Base-by-base conservation (phyloP, 805 yeast species). In the Wickerhamiella siamensis region DNA sequence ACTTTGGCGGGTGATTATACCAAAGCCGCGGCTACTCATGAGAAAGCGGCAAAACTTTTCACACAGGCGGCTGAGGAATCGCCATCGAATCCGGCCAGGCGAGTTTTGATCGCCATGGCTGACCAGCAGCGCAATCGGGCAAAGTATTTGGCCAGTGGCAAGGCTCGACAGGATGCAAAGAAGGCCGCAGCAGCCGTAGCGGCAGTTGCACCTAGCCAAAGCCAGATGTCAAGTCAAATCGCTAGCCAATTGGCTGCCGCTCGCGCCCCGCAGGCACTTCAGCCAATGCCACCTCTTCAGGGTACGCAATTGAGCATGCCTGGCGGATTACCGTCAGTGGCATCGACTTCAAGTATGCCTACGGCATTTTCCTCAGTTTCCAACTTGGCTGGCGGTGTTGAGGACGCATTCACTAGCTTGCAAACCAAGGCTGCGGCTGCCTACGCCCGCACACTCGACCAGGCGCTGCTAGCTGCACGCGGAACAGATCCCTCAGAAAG, bases 1-100 rank as follows among this genome's bases (percentile, higher is more conserved):
- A 63, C 67, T 1, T 45, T 64, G 24, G 61, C 63, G 36, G 68
- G 67, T 6, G 70, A 72, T 34, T 62, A 62, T 29, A 49, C 53
- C 5, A 60, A 60, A 19, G 73, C 78, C 0, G 58, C 67, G 4
- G 44, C 50, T 3, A 49, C 57, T 8, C 73, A 70, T 48, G 45
- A 47, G 6, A 54, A 60, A 16, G 68, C 74, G 0, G 53, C 67
- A 4, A 51, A 49, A 1, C 43, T 54, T 40, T 60, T 70, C 39
- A 50, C 51, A 5, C 48, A 56, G 26, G 61, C 59, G 2, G 44
- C 51, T 0, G 40, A 26, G 4, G 43, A 40, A 5, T 49, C 61
- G 0, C 47, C 51, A 1, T 57, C 56, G 36, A 48, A 49, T 31
- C 58, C 61, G 16, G 61, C 65, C 5, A 50, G 49, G 29, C 40